A percentile compares a stretch with the other conserved stretches of the same genome.
Evolutionary conservation across 2,329 filamentous ascomycete species (phyloP).

Genomic region (Stachybotrys chartarum): DNA sequence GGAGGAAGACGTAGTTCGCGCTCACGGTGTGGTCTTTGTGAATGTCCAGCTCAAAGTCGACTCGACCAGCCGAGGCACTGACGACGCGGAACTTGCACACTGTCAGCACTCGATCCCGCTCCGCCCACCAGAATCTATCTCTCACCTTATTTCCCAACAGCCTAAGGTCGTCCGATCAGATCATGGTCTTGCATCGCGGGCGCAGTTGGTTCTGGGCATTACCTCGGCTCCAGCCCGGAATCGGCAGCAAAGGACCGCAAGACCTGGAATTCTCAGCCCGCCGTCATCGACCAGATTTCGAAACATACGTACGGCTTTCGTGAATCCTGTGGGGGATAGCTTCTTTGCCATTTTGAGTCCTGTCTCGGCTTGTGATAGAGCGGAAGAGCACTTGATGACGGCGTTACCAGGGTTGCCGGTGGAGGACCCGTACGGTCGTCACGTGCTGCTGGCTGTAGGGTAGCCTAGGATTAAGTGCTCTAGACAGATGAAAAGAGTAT

Average conservation of each 20-base stretch:
- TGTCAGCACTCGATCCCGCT: no score
- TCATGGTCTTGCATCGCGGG: no score
- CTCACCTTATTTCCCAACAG: slow-evolving; percentile 19
- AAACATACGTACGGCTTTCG: slow-evolving; percentile 19
- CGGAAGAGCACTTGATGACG: background rate
- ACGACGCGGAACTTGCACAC: slow-evolving; percentile 55
- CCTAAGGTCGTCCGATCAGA: slow-evolving; percentile 7
- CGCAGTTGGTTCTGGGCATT: background rate
- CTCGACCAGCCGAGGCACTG: slow-evolving; percentile 55
- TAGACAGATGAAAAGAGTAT: no score
- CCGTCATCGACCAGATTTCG: background rate
- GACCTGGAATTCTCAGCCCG: slow-evolving; percentile 45
- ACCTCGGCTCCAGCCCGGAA: slow-evolving; percentile 87
- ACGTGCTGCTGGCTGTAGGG: background rate
- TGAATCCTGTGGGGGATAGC: slow-evolving; percentile 25
- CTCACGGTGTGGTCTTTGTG: slow-evolving; percentile 66
- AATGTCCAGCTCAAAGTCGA: slow-evolving; percentile 72
- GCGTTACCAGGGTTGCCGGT: background rate
- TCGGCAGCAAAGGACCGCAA: slow-evolving; percentile 78
- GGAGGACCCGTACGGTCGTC: background rate
- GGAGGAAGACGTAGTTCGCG: background rate
- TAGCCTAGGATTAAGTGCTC: background rate
- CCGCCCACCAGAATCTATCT: no score
- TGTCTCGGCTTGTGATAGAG: no score
- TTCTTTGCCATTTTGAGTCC: slow-evolving; percentile 21